phyloP scores from a whole-genome alignment of 2,329 filamentous ascomycete genomes.

The Metarhizium brunneum region DNA sequence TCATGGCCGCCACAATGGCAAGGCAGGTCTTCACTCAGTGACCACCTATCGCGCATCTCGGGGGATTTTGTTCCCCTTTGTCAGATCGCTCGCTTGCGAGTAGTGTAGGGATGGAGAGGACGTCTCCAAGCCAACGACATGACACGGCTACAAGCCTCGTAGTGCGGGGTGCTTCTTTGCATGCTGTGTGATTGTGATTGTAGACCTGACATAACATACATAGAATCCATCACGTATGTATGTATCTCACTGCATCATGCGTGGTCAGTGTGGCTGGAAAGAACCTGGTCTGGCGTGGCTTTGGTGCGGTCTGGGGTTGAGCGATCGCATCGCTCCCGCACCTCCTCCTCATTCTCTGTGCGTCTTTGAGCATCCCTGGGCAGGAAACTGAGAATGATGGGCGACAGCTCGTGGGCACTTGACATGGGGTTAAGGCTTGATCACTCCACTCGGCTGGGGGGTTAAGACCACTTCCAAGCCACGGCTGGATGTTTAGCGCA shows the following conservation, averaged over 20 bases:
- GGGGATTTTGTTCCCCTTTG: not conserved
- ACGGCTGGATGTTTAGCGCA: not conserved
- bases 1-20: not conserved
- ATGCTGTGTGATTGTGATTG: not conserved
- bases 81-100: not conserved
- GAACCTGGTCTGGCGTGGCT: slow-evolving; percentile 3
- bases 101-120: not conserved
- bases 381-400: not conserved
- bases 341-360: slow-evolving; percentile 12
- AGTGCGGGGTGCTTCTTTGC: not conserved
- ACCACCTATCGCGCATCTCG: not conserved
- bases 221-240: not conserved
- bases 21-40: too few relatives aligned
- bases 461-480: not conserved
- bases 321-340: slow-evolving; percentile 23
- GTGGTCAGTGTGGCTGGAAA: slow-evolving; percentile 1
- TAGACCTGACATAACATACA: not conserved
- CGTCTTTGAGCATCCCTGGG: not conserved
- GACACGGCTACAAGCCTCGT: not conserved
- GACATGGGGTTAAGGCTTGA: too few relatives aligned
- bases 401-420: not conserved
- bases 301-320: slow-evolving; percentile 5
- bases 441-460: not conserved
- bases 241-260: not conserved
- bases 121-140: not conserved